These are phyloP conservation scores for Geum urbanum DNA, from an alignment of 306 rosid genomes.

Conservation along the genomic window DNA sequence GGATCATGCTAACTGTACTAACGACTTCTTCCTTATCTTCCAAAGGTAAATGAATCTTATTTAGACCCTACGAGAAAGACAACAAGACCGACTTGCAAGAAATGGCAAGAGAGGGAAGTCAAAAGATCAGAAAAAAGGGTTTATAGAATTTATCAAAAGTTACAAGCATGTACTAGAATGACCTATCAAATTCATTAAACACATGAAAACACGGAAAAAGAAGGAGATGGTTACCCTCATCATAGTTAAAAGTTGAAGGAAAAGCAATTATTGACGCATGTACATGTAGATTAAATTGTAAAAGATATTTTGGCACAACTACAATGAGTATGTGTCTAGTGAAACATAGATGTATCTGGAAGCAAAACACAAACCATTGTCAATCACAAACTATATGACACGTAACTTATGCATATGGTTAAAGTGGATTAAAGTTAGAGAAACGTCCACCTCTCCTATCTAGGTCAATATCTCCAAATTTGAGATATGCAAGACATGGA, in stretches of 20 bases:
- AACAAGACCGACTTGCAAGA: slow-evolving; percentile 22
- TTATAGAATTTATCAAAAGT: not conserved
- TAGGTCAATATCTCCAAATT: slow-evolving; percentile 90
- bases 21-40: slow-evolving; percentile 96
- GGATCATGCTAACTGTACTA: slow-evolving; percentile 71
- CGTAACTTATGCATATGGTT: not conserved
- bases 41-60: slow-evolving; percentile 74
- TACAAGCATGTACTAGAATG: not conserved
- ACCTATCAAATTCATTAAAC: not conserved
- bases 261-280: not conserved
- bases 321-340: not conserved
- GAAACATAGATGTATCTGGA: not conserved
- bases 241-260: not conserved
- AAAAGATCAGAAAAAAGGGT: not conserved
- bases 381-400: not conserved
- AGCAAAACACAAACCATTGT: slow-evolving; percentile 3
- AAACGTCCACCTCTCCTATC: slow-evolving; percentile 86
- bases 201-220: not conserved
- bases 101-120: slow-evolving; percentile 6
- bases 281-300: not conserved
- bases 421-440: slow-evolving; percentile 9
- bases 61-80: slow-evolving; percentile 53
- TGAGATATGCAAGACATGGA: slow-evolving; percentile 47
- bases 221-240: not conserved
- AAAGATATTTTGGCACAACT: slow-evolving; percentile 2